These are phyloP conservation scores for Ophiorrhiza pumila DNA, from an alignment of 257 asterid genomes.

Conservation along the genomic window DNA sequence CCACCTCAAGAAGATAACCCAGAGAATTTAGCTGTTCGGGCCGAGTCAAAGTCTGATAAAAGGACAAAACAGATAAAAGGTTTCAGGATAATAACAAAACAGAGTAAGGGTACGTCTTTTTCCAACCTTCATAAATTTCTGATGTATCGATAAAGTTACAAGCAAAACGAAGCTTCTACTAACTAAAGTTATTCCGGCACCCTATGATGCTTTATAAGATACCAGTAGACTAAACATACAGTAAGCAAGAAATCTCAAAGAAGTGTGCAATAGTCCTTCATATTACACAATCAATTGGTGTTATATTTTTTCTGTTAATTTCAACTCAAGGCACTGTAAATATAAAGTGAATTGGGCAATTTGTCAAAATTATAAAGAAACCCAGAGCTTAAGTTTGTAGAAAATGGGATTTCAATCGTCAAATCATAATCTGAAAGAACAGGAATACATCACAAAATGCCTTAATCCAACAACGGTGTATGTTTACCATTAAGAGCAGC, in stretches of 20 bases:
- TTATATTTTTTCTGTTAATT: background rate
- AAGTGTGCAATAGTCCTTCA: too few relatives aligned
- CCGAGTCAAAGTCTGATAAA: constrained; percentile 53
- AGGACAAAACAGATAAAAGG: constrained; percentile 27
- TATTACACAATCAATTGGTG: background rate
- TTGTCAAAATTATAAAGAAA: background rate
- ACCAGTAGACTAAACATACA: background rate
- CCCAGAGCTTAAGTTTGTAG: background rate
- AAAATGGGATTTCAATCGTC: background rate
- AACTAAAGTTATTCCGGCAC: background rate
- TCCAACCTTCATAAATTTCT: background rate
- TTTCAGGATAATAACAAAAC: constrained; percentile 10
- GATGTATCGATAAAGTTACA: background rate
- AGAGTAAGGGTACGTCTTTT: background rate
- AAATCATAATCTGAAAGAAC: background rate
- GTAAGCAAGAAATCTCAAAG: background rate
- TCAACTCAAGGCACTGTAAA: background rate
- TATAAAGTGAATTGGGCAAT: background rate
- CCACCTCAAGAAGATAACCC: constrained; percentile 70
- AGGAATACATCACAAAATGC: background rate
- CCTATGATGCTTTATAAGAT: background rate
- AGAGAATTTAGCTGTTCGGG: constrained; percentile 60
- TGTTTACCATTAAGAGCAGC: background rate
- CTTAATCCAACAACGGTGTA: background rate
- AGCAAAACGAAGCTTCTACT: background rate